Evolutionary conservation across 2,329 filamentous ascomycete genomes (phyloP), one percentile per base, ranked within the genome.

Genomic region (Epichloe gansuensis): DNA sequence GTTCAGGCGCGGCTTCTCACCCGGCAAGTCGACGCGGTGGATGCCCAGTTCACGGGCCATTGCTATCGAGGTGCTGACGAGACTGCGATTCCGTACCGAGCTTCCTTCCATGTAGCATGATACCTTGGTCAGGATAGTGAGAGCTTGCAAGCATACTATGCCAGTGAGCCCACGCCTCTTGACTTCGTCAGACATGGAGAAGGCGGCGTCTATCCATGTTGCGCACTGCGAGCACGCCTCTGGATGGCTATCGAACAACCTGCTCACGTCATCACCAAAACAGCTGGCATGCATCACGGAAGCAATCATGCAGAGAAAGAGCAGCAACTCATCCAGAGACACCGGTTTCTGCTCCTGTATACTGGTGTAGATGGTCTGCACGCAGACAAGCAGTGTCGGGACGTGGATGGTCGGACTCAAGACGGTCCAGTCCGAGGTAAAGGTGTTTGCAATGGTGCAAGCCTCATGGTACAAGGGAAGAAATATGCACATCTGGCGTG

Each of bases 31-130:
- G 21, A 51, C 45, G 17, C 52, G 52, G 13, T 54, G 52, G 2
- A 54, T 39, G 15, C 52, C 52, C 44, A 54, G 3, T 15, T 51
- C 48, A 46, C 48, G 52, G 12, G 48, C 52, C 52, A 54, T 54
- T 31, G 52, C 44, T 31, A 54, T 51, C 1, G 52, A 54, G 1
- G 52, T 51, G 5, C 28, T 38, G 11, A 48, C 11, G 17, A 54
- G 28, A 48, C 45, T 54, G 38, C 52, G 52, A 21, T 42, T 54
- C 21, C 52, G 52, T 7, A 54, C 38, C 2, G 52, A 54, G 8
- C 44, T 51, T 35, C 48, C 52, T 11, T 54, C 52, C 43, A 48
- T 23, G 39, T 48, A 54, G 44, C 43, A 37, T 11, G 52, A 51
- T 25, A 54, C 52, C 21, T 48, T 54, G 31, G 43, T 44, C 31